These are phyloP conservation scores for Pseudogymnoascus sp. DNA, from an alignment of 2,329 filamentous ascomycete genomes.

Conservation along the genomic window DNA sequence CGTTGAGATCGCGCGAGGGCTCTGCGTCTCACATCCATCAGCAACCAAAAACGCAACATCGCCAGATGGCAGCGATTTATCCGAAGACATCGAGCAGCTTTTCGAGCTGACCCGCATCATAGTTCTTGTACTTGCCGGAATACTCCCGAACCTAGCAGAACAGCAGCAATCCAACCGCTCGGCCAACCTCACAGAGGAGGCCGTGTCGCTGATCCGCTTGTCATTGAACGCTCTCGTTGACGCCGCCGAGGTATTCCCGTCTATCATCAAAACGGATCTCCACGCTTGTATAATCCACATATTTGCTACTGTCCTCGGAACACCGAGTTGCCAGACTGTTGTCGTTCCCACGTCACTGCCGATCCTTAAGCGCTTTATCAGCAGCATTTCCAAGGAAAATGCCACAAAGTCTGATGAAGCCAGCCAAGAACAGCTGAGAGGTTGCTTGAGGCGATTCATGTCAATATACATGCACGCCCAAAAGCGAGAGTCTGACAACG, in stretches of 20 bases:
- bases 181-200: slow-evolving; percentile 79
- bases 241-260: slow-evolving; percentile 89
- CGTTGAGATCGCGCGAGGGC: slow-evolving; percentile 82
- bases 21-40: slow-evolving; percentile 87
- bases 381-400: slow-evolving; percentile 52
- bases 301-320: slow-evolving; percentile 85
- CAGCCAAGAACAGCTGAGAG: slow-evolving; percentile 56
- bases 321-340: slow-evolving; percentile 74
- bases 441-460: slow-evolving; percentile 74
- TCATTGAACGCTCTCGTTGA: slow-evolving; percentile 85
- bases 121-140: slow-evolving; percentile 78
- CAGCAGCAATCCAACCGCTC: slow-evolving; percentile 51
- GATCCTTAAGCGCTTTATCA: slow-evolving; percentile 84
- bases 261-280: slow-evolving; percentile 91
- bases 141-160: slow-evolving; percentile 75
- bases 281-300: slow-evolving; percentile 97
- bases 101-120: slow-evolving; percentile 97
- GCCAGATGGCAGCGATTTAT: slow-evolving; percentile 65
- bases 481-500: slow-evolving; percentile 64
- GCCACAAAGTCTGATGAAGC: slow-evolving; percentile 40
- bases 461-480: slow-evolving; percentile 70
- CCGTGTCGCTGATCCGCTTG: slow-evolving; percentile 68
- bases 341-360: slow-evolving; percentile 86
- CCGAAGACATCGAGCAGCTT: slow-evolving; percentile 94
- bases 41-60: slow-evolving; percentile 60